A percentile compares a stretch with the other conserved stretches of the same genome.
These are phyloP conservation scores for Pilasporangium apinafurcum DNA, from an alignment of 352 stramenopile genomes.

Conservation along the genomic window DNA sequence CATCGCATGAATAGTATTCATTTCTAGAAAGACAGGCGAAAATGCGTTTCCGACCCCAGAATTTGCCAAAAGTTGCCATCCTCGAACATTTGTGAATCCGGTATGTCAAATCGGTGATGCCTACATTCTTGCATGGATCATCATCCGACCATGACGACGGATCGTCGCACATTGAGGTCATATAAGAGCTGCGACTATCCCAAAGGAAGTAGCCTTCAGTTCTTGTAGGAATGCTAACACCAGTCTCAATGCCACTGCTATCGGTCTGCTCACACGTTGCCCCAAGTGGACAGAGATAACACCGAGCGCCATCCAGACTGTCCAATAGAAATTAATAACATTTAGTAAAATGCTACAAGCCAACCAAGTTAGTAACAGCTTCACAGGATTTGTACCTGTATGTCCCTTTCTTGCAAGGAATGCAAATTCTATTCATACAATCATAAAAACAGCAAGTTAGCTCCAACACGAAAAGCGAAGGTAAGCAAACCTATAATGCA, in stretches of 20 bases:
- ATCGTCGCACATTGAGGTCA: constrained; percentile 25
- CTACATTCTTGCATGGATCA: constrained; percentile 43
- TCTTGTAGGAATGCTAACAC: constrained; percentile 33
- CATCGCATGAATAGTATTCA: constrained; percentile 60
- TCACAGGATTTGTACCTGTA: constrained; percentile 75
- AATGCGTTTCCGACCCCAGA: constrained; percentile 49
- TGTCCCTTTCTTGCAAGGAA: constrained; percentile 49
- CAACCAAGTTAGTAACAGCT: not conserved
- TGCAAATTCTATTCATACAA: constrained; percentile 21
- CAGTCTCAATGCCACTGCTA: constrained; percentile 15
- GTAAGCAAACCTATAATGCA: not conserved
- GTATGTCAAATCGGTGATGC: constrained; percentile 17
- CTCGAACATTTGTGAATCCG: constrained; percentile 40
- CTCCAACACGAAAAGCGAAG: not conserved
- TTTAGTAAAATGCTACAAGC: not conserved
- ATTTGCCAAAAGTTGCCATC: constrained; percentile 25
- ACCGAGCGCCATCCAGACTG: constrained; percentile 59
- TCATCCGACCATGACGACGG: constrained; percentile 25
- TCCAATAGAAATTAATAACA: not conserved
- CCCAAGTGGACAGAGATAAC: constrained; percentile 52
- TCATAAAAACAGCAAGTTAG: constrained; percentile 1
- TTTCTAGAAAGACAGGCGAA: constrained; percentile 51
- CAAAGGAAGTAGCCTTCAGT: constrained; percentile 41
- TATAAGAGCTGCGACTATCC: constrained; percentile 27
- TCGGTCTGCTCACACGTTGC: constrained; percentile 38